phyloP scores from a whole-genome alignment of 495 filamentous ascomycete genomes.

The Penicillium robsamsonii region DNA sequence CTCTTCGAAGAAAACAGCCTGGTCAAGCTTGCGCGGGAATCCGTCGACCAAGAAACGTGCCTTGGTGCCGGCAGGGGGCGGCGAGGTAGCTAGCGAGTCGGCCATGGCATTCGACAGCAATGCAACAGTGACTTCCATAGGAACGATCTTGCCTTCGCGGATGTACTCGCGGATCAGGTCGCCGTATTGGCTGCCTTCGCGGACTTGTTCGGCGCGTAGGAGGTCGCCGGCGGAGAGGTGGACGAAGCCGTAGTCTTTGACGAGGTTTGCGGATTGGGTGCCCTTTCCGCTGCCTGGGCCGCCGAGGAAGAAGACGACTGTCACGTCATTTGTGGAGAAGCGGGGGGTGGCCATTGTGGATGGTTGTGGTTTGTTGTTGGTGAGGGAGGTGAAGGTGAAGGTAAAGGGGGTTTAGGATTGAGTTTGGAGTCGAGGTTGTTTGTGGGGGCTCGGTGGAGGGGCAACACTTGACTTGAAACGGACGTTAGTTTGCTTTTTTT shows the following conservation, averaged over 20 bases:
- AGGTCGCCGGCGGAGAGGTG: conserved; percentile 94
- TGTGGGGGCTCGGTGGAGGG: conserved; percentile 15
- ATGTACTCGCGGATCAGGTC: conserved; percentile 87
- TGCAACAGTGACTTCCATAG: conserved; percentile 96
- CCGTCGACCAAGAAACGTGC: conserved; percentile 84
- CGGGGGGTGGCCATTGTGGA: conserved; percentile 53
- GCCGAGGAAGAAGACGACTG: conserved; percentile 70
- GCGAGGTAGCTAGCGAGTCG: conserved; percentile 46
- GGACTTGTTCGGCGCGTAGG: conserved; percentile 87
- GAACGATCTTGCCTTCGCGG: conserved; percentile 89
- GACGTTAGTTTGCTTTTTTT: conserved; percentile 9
- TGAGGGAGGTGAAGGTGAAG: not conserved
- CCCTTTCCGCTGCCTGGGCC: conserved; percentile 58
- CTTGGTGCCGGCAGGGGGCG: conserved; percentile 26
- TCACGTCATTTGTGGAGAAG: conserved; percentile 76
- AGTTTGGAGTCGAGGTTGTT: conserved; percentile 11
- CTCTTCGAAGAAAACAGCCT: conserved; percentile 89
- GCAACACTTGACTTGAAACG: conserved; percentile 11
- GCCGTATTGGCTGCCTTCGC: conserved; percentile 81
- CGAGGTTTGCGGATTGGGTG: conserved; percentile 83
- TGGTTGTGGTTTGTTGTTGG: conserved; percentile 4
- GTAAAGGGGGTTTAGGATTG: conserved; percentile 5
- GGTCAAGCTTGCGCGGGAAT: conserved; percentile 95
- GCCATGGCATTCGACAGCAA: conserved; percentile 91
- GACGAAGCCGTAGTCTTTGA: conserved; percentile 84